phyloP scores from a whole-genome alignment of 177 flowering plant species.

The Vitis hybrid region DNA sequence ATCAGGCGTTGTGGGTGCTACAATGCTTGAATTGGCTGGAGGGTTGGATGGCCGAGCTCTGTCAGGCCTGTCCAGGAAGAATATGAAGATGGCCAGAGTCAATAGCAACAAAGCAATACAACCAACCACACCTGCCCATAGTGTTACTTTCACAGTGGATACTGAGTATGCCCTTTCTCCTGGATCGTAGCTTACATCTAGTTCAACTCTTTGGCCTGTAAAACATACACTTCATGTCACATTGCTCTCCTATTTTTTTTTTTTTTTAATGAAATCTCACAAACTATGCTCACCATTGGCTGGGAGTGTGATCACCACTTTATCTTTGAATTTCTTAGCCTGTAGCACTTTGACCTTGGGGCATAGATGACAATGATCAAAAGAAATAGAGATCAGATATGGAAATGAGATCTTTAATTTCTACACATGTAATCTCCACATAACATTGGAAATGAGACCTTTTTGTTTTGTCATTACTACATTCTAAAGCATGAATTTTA shows the following conservation, averaged over 20 bases:
- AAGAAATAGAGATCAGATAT: neutral
- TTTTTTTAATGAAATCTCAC: too few species aligned
- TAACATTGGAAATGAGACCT: neutral
- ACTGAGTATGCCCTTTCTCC: slow-evolving; percentile 22
- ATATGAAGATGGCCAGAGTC: slow-evolving; percentile 26
- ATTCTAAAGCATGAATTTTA: neutral
- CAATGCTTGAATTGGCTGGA: slow-evolving; percentile 28
- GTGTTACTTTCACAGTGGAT: slow-evolving; percentile 2
- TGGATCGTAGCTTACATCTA: slow-evolving; percentile 57
- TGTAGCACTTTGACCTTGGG: slow-evolving; percentile 53
- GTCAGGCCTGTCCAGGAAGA: slow-evolving; percentile 32
- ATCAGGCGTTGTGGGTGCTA: slow-evolving; percentile 48
- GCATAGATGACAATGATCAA: neutral
- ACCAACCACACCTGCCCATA: slow-evolving; percentile 29
- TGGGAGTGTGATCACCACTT: slow-evolving; percentile 61
- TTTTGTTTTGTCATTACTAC: neutral
- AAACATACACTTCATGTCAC: neutral
- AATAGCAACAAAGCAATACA: slow-evolving; percentile 27
- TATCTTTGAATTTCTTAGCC: slow-evolving; percentile 51
- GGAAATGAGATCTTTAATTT: neutral
- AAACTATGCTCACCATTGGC: slow-evolving; percentile 53
- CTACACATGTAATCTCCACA: neutral
- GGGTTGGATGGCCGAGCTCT: slow-evolving; percentile 18
- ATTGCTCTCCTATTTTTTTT: neutral
- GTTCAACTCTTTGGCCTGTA: slow-evolving; percentile 72